phyloP scores from a whole-genome alignment of 2,329 filamentous ascomycete species.

The Cylindrodendrum hubeiense region DNA sequence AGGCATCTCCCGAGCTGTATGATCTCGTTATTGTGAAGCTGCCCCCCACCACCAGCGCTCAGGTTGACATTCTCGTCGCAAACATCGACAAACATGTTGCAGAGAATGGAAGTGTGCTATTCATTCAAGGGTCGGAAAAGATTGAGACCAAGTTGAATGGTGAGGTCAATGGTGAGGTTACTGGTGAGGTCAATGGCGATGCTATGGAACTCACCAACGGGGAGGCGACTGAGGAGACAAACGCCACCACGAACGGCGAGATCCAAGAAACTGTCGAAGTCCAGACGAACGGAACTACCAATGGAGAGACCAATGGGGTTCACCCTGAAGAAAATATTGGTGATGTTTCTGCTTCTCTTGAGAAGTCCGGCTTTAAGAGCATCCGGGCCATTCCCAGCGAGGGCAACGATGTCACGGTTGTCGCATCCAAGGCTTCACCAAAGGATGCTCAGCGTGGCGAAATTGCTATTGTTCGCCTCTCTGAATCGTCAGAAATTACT shows the following conservation, averaged over 20 bases:
- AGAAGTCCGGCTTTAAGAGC: neutral
- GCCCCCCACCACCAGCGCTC: neutral
- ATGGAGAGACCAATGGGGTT: neutral
- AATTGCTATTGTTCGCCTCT: neutral
- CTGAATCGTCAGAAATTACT: neutral
- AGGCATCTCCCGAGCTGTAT: neutral
- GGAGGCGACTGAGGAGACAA: neutral
- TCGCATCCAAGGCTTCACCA: neutral
- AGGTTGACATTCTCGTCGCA: neutral
- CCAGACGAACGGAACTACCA: neutral
- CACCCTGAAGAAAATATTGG: neutral
- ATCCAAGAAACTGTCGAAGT: neutral
- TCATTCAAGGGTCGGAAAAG: neutral
- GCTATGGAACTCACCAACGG: neutral
- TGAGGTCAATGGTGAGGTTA: neutral
- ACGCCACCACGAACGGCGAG: neutral
- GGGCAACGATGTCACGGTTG: neutral
- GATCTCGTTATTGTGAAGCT: constrained; percentile 5
- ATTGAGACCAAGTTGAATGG: neutral
- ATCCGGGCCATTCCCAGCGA: neutral
- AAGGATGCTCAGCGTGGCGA: neutral
- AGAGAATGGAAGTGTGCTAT: constrained; percentile 1
- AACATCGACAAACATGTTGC: constrained; percentile 2
- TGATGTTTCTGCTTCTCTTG: neutral
- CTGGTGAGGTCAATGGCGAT: neutral